Percentiles rank a stretch among this genome's conserved stretches.
Evolutionary conservation across 139 green algal genomes (phyloP).

Genomic region (Desmodesmus armatus): DNA sequence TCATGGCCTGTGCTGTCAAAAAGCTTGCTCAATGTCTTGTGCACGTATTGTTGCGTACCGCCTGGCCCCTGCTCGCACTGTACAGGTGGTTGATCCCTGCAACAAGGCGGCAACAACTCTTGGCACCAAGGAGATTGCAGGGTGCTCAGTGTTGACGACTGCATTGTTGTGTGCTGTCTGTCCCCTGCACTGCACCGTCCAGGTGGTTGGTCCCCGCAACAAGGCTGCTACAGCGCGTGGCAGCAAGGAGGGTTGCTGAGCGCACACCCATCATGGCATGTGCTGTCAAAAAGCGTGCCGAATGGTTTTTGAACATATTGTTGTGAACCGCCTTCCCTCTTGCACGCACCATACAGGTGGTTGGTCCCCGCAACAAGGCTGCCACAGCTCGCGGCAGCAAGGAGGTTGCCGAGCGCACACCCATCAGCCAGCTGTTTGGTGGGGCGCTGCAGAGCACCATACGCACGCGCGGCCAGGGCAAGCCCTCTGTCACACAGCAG

Average conservation of each 20-base stretch:
- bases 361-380: neutral
- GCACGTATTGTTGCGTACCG: neutral
- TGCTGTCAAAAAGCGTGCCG: neutral
- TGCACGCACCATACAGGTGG: no score
- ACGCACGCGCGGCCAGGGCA: no score
- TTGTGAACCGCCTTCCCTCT: neutral
- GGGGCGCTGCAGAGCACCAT: no score
- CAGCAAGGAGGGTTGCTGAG: slow-evolving; percentile 32
- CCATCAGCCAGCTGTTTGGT: no score
- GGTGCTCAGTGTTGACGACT: neutral
- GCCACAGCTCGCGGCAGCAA: neutral
- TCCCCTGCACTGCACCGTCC: neutral
- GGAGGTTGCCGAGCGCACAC: no score
- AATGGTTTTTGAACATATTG: neutral
- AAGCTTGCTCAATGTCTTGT: neutral
- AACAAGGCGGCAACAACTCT: neutral
- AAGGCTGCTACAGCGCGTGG: slow-evolving; percentile 54
- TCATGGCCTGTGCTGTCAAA: slow-evolving; percentile 36
- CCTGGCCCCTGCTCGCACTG: neutral
- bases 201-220: slow-evolving; percentile 42
- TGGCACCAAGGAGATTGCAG: neutral
- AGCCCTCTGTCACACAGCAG: no score
- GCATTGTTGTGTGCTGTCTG: neutral
- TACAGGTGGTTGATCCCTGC: neutral
- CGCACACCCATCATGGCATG: slow-evolving; percentile 39